Evolutionary conservation across 257 asterid genomes (phyloP), one percentile per base, ranked within the genome.

Genomic region (Solanum clarkiae): DNA sequence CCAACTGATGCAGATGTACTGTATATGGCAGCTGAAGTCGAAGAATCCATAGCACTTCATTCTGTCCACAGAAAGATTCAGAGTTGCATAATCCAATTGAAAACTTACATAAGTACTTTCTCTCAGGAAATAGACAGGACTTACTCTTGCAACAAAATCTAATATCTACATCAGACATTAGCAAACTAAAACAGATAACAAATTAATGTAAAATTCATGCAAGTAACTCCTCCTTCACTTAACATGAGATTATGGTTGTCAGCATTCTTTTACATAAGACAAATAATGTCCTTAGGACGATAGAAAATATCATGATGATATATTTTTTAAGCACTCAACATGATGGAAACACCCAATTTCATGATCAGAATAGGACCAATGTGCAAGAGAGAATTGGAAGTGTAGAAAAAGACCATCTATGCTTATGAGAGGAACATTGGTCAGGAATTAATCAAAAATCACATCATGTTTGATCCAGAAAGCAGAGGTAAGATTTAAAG

Each of bases 1-100:
- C 99, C 99, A 97, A 87, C 92, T 91, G 91, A 97, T 88, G 88
- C 98, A 95, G 84, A 95, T 92, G 85, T 95, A 93, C 85, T 93
- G 97, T 86, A 94, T 86, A 81, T 95, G 99, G 88, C 98, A 97
- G 88, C 94, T 89, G 90, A 97, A 84, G 94, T 97, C 95, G 42
- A 97, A 95, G 88, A 97, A 94, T 6, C 98, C 95, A 6, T 92
- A 84, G 91, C 99, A 95, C 68, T 90, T 92, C 85, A 85, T 86
- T 88, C 99, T 97, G 97, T 84, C 79, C 87, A 71, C 79, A 60
- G 81, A 69, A 87, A 84, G 68, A 84, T 83, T 40, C 81, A 86
- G 82, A 17, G 55, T 51, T 53, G 71, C 44, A 84, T 42, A 53
- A 57, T 81, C 81, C 82, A 82, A 84, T 69, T 44, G 13, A 75